Base-by-base conservation (phyloP, 345 rosid genomes). In the Salix koriyanagi region DNA sequence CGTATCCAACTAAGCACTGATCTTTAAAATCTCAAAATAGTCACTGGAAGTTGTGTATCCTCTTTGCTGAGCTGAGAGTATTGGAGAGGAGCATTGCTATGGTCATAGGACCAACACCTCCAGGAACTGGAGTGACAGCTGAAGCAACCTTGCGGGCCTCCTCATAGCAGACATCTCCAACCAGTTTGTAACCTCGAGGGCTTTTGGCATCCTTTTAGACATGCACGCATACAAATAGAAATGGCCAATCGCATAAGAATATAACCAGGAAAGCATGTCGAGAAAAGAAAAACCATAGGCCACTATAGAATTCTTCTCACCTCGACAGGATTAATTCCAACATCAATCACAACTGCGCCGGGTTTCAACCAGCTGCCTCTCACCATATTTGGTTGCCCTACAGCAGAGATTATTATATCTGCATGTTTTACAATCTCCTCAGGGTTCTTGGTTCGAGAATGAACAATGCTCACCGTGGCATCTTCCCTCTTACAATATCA, bases 101-200 rank as follows among this genome's bases (percentile, higher is more conserved):
- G 7, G 97, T 92, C 97, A 94, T 92, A 0, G 97, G 94, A 77
- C 98, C 98, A 70, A 94, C 97, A 72, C 97, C 97, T 7, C 98
- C 93, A 0, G 94, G 97, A 77, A 94, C 96, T 46, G 96, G 96
- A 46, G 98, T 94, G 70, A 91, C 67, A 19, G 93, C 93, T 36
- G 91, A 86, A 73, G 96, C 97, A 73, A 89, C 88, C 79, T 89
- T 78, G 80, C 90, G 74, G 46, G 90, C 98, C 79, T 94, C 94
- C 67, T 94, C 92, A 12, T 90, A 90, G 81, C 90, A 89, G 83
- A 94, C 86, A 79, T 92, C 97, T 76, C 98, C 97, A 9, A 91
- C 97, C 37, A 92, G 81, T 77, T 85, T 82, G 81, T 90, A 90
- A 23, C 97, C 97, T 48, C 88, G 87, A 2, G 91, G 78, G 50